A percentile compares a stretch with the other conserved stretches of the same genome.
Evolutionary conservation across 768 basidiomycete species (phyloP).

Genomic region (Phylloporus scabripes): DNA sequence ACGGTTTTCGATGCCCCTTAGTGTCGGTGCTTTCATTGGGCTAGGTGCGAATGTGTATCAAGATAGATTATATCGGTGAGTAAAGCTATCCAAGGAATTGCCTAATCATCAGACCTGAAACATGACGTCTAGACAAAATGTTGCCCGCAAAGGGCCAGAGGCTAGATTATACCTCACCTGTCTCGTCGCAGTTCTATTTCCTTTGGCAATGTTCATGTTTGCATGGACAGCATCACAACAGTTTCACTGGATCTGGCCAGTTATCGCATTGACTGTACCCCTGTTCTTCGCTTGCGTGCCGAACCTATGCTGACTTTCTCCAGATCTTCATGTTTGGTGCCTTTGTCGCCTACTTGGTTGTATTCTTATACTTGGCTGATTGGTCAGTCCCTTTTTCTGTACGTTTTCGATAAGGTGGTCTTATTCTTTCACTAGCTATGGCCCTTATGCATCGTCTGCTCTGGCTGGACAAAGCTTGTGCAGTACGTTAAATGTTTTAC

Average conservation of each 20-base stretch:
- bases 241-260: constrained; percentile 53
- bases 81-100: neutral
- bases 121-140: constrained; percentile 23
- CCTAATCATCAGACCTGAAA: constrained; percentile 23
- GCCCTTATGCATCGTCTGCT: constrained; percentile 59
- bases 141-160: constrained; percentile 39
- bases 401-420: neutral
- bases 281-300: neutral
- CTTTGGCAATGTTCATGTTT: constrained; percentile 60
- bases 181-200: constrained; percentile 47
- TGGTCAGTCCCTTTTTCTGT: constrained; percentile 34
- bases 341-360: constrained; percentile 49
- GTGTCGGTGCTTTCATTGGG: constrained; percentile 48
- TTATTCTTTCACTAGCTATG: constrained; percentile 34
- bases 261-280: constrained; percentile 14
- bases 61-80: constrained; percentile 42
- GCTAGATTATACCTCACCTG: constrained; percentile 56
- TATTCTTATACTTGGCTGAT: constrained; percentile 57
- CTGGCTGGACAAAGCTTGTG: constrained; percentile 59
- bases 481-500: constrained; percentile 32
- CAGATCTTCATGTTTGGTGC: constrained; percentile 47
- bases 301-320: neutral
- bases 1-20: constrained; percentile 19
- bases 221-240: constrained; percentile 54
- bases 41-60: constrained; percentile 41